These are phyloP conservation scores for Syzygium aqueum DNA, from an alignment of 345 rosid genomes.

Conservation along the genomic window DNA sequence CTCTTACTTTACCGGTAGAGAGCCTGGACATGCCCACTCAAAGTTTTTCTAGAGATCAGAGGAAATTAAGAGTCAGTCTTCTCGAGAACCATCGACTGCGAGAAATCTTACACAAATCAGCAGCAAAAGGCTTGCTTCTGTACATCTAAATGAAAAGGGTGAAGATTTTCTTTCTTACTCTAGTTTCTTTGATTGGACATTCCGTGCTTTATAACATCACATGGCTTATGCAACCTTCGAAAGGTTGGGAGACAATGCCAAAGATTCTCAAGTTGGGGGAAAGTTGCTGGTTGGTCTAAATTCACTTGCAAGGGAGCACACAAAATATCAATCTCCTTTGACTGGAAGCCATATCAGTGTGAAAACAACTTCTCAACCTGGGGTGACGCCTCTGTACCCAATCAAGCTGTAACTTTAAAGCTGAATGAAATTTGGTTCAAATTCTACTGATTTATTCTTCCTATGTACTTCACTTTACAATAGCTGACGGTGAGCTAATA, in stretches of 20 bases:
- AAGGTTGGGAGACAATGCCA: conserved; percentile 20
- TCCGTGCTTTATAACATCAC: accelerated
- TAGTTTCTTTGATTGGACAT: background rate
- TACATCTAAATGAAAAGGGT: background rate
- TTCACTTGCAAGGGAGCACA: background rate
- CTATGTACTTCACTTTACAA: background rate
- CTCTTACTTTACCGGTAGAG: conserved; percentile 11
- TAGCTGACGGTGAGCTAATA: accelerated
- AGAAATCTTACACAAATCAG: conserved; percentile 14
- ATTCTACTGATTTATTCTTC: background rate
- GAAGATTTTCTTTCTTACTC: background rate
- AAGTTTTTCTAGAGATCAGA: conserved; percentile 24
- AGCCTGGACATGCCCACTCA: conserved; percentile 23
- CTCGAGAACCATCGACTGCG: conserved; percentile 15
- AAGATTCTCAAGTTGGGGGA: conserved; percentile 7
- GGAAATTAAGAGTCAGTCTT: conserved; percentile 13
- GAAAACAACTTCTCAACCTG: background rate
- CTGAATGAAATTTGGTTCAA: background rate
- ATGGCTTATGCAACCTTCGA: background rate
- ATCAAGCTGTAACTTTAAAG: background rate
- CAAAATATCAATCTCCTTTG: background rate
- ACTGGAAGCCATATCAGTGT: background rate
- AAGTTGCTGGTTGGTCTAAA: conserved; percentile 8
- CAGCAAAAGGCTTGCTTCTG: conserved; percentile 12
- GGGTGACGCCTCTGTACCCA: background rate